Conservation (phyloP, 2,329 filamentous ascomycete species). For the Domatiomyces catenatus region DNA sequence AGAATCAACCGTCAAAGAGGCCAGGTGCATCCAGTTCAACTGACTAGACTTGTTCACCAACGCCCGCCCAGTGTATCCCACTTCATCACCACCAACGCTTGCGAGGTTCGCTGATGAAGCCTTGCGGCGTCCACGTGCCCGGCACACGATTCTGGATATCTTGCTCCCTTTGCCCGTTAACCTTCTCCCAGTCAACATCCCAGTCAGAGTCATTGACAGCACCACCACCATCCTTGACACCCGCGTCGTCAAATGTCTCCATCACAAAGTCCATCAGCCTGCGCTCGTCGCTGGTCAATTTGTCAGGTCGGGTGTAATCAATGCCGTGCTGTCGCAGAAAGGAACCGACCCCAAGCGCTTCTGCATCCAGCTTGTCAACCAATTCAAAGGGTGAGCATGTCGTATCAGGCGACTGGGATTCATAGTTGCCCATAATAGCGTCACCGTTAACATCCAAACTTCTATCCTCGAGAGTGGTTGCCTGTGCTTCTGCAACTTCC, state of each 20-base stretch:
- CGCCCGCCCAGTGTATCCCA: neutral
- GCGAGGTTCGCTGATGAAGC: neutral
- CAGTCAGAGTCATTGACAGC: neutral
- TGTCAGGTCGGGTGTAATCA: neutral
- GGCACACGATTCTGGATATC: neutral
- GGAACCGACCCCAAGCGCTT: neutral
- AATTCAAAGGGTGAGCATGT: neutral
- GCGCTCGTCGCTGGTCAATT: neutral
- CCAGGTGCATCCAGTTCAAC: no score
- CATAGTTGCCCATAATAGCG: slow-evolving; percentile 6
- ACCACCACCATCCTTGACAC: neutral
- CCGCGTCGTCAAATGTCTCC: neutral
- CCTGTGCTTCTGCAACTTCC: neutral
- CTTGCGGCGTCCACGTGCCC: neutral
- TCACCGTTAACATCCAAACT: slow-evolving; percentile 7
- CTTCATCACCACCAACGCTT: neutral
- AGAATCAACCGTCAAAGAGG: no score
- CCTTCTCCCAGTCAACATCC: neutral
- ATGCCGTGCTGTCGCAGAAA: neutral
- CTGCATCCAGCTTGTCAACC: neutral
- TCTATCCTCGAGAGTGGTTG: slow-evolving; percentile 7
- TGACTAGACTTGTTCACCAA: no score
- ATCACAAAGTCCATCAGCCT: neutral
- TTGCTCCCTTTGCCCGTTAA: neutral
- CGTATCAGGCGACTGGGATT: neutral